phyloP scores from a whole-genome alignment of 306 rosid species.

The Begonia masoniana region DNA sequence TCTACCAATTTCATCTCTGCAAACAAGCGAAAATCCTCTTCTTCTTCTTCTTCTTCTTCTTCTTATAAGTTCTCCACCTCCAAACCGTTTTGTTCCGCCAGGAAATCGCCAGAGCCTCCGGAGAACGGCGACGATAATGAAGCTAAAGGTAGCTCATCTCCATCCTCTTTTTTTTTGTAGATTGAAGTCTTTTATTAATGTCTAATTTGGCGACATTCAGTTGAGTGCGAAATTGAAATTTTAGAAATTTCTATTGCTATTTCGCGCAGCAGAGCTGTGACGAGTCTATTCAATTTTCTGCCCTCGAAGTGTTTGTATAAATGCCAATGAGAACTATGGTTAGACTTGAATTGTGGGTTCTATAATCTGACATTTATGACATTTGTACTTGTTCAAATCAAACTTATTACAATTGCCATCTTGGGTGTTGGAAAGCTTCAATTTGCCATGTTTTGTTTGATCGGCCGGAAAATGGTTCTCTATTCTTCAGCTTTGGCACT shows the following conservation, averaged over 20 bases:
- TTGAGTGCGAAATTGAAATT: neutral
- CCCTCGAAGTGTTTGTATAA: neutral
- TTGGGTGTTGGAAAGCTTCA: neutral
- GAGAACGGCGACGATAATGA: conserved; percentile 23
- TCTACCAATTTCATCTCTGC: conserved; percentile 25
- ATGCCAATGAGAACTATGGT: neutral
- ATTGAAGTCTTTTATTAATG: neutral
- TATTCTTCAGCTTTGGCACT: neutral
- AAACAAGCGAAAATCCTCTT: conserved; percentile 7
- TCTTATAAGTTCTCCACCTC: conserved; percentile 12
- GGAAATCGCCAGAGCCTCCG: conserved; percentile 31
- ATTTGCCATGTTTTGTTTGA: neutral
- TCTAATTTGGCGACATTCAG: neutral
- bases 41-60: conserved; percentile 12
- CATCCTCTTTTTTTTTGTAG: neutral
- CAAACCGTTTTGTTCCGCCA: conserved; percentile 30
- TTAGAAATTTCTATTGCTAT: neutral
- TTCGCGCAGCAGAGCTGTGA: too few relatives aligned
- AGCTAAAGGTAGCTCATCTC: conserved; percentile 18
- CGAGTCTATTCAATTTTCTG: neutral
- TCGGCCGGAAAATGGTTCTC: neutral
- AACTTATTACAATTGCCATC: too few relatives aligned
- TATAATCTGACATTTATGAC: too few relatives aligned
- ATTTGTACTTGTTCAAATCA: too few relatives aligned
- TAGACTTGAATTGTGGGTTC: neutral